phyloP scores from a whole-genome alignment of 1,139 yeast genomes.

The Komagataea norvegica region DNA sequence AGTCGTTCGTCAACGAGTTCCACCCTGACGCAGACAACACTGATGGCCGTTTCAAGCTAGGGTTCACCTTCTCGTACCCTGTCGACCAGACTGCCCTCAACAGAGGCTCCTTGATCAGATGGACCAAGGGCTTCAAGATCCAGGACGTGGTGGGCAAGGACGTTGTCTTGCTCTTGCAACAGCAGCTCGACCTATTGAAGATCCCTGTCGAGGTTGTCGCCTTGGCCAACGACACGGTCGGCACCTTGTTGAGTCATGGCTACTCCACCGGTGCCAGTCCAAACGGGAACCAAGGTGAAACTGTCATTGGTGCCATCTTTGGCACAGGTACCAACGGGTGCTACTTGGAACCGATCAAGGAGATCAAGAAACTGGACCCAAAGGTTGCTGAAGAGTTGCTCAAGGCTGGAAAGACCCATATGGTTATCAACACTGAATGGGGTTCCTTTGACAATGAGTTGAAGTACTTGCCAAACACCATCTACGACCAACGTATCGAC shows the following conservation, averaged over 20 bases:
- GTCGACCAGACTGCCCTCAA: slow-evolving; percentile 76
- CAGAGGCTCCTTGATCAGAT: slow-evolving; percentile 74
- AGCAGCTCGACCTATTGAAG: slow-evolving; percentile 50
- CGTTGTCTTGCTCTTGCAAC: slow-evolving; percentile 66
- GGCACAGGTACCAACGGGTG: slow-evolving; percentile 98
- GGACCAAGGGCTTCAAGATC: slow-evolving; percentile 93
- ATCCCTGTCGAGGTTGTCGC: slow-evolving; percentile 77
- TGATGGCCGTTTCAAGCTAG: slow-evolving; percentile 52
- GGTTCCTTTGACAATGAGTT: slow-evolving; percentile 88
- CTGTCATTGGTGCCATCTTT: slow-evolving; percentile 81
- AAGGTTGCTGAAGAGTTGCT: slow-evolving; percentile 38
- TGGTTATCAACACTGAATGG: slow-evolving; percentile 96
- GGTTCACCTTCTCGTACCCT: slow-evolving; percentile 91
- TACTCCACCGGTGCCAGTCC: slow-evolving; percentile 49
- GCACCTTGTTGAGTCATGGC: slow-evolving; percentile 82
- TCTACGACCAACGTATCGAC: slow-evolving; percentile 69
- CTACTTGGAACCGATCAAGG: slow-evolving; percentile 65
- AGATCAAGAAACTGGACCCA: slow-evolving; percentile 60
- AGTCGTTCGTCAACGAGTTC: slow-evolving; percentile 55
- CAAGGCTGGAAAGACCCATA: slow-evolving; percentile 49
- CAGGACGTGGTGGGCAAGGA: slow-evolving; percentile 81
- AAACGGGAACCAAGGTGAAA: slow-evolving; percentile 55
- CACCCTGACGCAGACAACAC: slow-evolving; percentile 37
- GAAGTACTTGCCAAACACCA: slow-evolving; percentile 64
- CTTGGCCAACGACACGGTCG: slow-evolving; percentile 90